Base-by-base conservation (phyloP, 805 yeast species). In the Isabelozyma heimii region DNA sequence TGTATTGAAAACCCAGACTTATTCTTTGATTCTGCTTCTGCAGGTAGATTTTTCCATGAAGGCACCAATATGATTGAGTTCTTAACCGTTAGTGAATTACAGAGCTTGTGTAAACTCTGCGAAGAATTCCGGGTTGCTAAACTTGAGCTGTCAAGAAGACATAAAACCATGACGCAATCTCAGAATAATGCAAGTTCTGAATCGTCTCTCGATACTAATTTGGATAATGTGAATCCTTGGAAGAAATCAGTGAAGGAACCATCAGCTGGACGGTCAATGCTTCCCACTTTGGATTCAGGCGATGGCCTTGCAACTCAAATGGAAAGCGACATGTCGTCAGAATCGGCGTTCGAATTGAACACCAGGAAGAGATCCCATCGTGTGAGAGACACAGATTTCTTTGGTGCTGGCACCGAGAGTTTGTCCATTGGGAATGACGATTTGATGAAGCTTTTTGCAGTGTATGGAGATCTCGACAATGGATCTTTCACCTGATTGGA, bases 41-140 rank as follows among this genome's bases (percentile, higher is more conserved):
- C 67, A n/a, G 49, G 54, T 8, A 50, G 58, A 38, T 65, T 65
- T 40, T 59, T 59, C 45, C 72, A 70, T 46, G 64, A 66, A 26
- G 75, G 76, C 3, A 65, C 75, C 16, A 73, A 71, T 49, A 58
- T 72, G 65, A 52, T 73, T 44, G 70, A 71, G 43, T 72, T 62
- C 52, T 65, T 73, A 48, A 53, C 73, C 5, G 58, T 61, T 14
- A 48, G 58, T n/a, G 78, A 73, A 43, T 58, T 73, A 20, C 61
- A 66, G 39, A 66, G 67, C 50, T 56, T 73, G 39, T 62, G 69
- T 47, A 62, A 62, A 45, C 53, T 73, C 37, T 69, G 73, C 44
- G 75, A 70, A 35, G 77, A 73, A 44, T 71, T 72, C 52, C 56
- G 70, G 43, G 46, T 55, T 5, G 74, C 75, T 12, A 73, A 72